A percentile compares a stretch with the other conserved stretches of the same genome.
Conservation (phyloP, 1,139 yeast species). For the Scheffersomyces insectosa region DNA sequence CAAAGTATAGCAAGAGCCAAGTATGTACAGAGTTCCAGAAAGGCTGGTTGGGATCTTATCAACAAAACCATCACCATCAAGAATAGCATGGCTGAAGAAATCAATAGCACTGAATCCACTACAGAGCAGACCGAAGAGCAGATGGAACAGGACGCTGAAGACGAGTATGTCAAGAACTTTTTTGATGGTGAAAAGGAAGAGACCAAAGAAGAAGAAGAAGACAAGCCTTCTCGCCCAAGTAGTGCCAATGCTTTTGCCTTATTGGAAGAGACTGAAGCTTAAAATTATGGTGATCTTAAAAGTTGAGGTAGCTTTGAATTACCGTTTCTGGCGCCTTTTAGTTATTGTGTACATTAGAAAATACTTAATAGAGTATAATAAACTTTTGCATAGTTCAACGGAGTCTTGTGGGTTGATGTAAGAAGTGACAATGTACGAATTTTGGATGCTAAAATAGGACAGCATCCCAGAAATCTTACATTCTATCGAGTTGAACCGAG, state of each 20-base stretch:
- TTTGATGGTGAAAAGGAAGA: constrained; percentile 21
- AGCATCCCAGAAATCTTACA: too few species aligned
- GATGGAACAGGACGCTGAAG: constrained; percentile 24
- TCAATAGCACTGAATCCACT: constrained; percentile 6
- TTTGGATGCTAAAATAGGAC: too few species aligned
- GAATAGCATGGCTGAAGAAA: constrained; percentile 14
- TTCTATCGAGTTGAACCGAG: too few species aligned
- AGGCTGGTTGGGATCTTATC: constrained; percentile 72
- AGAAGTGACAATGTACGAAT: too few species aligned
- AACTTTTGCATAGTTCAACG: too few species aligned
- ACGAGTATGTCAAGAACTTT: constrained; percentile 36
- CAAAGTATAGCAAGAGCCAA: constrained; percentile 65
- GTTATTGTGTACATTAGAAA: neutral
- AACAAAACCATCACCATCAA: constrained; percentile 47
- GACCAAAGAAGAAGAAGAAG: constrained; percentile 15
- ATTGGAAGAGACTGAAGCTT: constrained; percentile 56
- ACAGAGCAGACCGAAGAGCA: constrained; percentile 18
- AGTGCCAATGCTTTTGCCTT: constrained; percentile 46
- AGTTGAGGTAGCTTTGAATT: neutral
- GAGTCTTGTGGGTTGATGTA: too few species aligned
- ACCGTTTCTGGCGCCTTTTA: neutral
- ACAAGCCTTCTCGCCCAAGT: constrained; percentile 5
- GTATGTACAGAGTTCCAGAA: constrained; percentile 60
- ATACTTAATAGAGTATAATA: neutral
- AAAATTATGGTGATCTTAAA: constrained; percentile 3